A percentile compares a stretch with the other conserved stretches of the same genome.
These are phyloP conservation scores for Coemansia sp. DNA, from an alignment of 192 early-diverging fungal species.

Conservation along the genomic window DNA sequence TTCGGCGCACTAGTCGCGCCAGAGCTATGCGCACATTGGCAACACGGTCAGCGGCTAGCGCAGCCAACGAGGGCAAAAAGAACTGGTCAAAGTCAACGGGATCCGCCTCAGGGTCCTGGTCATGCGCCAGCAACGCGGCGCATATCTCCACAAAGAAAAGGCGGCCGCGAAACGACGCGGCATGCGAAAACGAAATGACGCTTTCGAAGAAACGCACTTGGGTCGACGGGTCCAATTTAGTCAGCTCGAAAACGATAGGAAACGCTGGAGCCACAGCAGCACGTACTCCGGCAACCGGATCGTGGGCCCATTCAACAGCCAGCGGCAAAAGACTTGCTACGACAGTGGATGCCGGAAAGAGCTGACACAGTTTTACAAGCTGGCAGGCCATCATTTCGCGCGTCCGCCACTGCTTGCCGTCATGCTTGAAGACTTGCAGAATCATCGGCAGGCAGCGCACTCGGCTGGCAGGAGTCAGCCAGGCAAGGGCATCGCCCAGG, in stretches of 20 bases:
- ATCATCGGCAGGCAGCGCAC: conserved; percentile 69
- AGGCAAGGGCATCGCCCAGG: conserved; percentile 66
- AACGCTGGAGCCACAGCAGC: conserved; percentile 53
- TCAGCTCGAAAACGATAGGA: conserved; percentile 52
- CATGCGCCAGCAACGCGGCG: conserved; percentile 62
- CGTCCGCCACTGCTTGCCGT: conserved; percentile 72
- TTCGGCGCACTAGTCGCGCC: conserved; percentile 58
- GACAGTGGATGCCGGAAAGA: conserved; percentile 63
- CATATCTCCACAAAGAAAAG: conserved; percentile 72
- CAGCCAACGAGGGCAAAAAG: conserved; percentile 65
- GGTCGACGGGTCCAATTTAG: conserved; percentile 38
- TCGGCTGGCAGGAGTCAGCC: conserved; percentile 62
- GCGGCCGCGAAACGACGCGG: conserved; percentile 51
- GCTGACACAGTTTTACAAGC: conserved; percentile 62
- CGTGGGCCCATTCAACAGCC: conserved; percentile 60
- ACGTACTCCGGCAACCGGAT: conserved; percentile 61
- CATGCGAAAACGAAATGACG: conserved; percentile 56
- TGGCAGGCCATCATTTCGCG: conserved; percentile 72
- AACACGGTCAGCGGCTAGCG: conserved; percentile 63
- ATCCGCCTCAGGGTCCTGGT: conserved; percentile 59
- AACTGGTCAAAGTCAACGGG: conserved; percentile 67
- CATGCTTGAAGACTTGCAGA: conserved; percentile 67
- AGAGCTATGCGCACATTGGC: conserved; percentile 76
- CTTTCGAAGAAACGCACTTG: conserved; percentile 53
- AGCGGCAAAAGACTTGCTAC: conserved; percentile 69